These are phyloP conservation scores for Ogataea naganishii DNA, from an alignment of 805 yeast genomes.

Conservation along the genomic window DNA sequence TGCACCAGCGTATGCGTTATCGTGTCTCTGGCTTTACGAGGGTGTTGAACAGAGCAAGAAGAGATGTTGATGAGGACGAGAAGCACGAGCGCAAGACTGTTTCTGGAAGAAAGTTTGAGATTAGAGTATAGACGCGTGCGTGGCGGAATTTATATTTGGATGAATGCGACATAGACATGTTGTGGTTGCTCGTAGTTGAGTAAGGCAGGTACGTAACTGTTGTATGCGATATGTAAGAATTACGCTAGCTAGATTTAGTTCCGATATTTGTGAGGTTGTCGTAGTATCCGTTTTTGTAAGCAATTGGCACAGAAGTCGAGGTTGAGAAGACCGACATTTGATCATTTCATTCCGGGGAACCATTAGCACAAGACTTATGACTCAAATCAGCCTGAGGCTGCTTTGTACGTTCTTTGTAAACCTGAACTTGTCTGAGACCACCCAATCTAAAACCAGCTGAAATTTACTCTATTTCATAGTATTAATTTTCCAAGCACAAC, in stretches of 20 bases:
- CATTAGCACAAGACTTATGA: too few species aligned
- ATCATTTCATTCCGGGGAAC: too few species aligned
- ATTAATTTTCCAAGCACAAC: too few species aligned
- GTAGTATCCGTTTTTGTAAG: too few species aligned
- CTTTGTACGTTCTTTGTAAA: too few species aligned
- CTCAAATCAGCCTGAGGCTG: too few species aligned
- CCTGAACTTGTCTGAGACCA: too few species aligned
- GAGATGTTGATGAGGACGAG: constrained; percentile 78
- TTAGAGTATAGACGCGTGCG: constrained; percentile 10
- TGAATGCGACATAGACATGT: not conserved
- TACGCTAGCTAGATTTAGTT: not conserved
- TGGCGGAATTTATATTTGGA: constrained; percentile 1
- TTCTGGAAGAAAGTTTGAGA: constrained; percentile 58
- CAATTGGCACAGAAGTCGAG: too few species aligned
- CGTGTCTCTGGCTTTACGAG: constrained; percentile 91
- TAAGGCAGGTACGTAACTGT: not conserved
- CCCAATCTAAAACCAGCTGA: too few species aligned
- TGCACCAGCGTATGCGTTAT: constrained; percentile 97
- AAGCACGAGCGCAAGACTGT: constrained; percentile 53
- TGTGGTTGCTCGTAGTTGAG: not conserved
- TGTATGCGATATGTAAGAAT: not conserved
- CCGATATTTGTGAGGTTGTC: too few species aligned
- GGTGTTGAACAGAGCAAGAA: constrained; percentile 93
- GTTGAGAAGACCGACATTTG: too few species aligned
- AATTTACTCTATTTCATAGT: too few species aligned